Evolutionary conservation across 768 basidiomycete genomes (phyloP).

Genomic region (Krasilnikovozyma curviuscula): DNA sequence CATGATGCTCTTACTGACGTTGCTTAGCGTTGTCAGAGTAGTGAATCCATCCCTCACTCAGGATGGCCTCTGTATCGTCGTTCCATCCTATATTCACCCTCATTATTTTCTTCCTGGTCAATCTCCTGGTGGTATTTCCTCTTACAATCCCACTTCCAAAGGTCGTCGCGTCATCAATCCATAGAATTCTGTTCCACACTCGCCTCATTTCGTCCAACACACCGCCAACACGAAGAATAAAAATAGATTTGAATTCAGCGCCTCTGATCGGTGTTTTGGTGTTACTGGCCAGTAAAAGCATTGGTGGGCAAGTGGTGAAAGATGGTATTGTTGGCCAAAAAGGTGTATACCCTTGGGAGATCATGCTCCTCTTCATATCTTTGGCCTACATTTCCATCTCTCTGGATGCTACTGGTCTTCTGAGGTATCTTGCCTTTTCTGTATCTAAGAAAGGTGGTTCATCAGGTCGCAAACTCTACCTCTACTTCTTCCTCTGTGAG

Average conservation of each 20-base stretch:
- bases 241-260: slow-evolving; percentile 24
- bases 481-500: slow-evolving; percentile 44
- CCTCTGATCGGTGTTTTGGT: slow-evolving; percentile 31
- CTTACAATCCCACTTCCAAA: slow-evolving; percentile 22
- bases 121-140: slow-evolving; percentile 27
- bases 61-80: no score
- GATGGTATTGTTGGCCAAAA: slow-evolving; percentile 61
- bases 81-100: slow-evolving; percentile 26
- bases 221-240: slow-evolving; percentile 11
- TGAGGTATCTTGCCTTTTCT: slow-evolving; percentile 73
- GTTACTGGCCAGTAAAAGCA: slow-evolving; percentile 27
- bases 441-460: slow-evolving; percentile 59
- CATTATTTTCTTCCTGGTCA: slow-evolving; percentile 27
- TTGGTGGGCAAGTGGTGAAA: slow-evolving; percentile 35
- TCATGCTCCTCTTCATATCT: slow-evolving; percentile 78
- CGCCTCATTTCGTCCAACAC: neutral
- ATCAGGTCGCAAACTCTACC: slow-evolving; percentile 50
- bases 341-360: slow-evolving; percentile 73
- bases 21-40: no score
- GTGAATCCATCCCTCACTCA: no score
- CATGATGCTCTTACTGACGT: no score
- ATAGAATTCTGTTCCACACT: neutral
- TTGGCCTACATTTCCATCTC: slow-evolving; percentile 82
- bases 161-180: slow-evolving; percentile 7
- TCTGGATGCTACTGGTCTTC: slow-evolving; percentile 67